Evolutionary conservation across 139 green algal species (phyloP).

Genomic region (Nannochloris sp.): DNA sequence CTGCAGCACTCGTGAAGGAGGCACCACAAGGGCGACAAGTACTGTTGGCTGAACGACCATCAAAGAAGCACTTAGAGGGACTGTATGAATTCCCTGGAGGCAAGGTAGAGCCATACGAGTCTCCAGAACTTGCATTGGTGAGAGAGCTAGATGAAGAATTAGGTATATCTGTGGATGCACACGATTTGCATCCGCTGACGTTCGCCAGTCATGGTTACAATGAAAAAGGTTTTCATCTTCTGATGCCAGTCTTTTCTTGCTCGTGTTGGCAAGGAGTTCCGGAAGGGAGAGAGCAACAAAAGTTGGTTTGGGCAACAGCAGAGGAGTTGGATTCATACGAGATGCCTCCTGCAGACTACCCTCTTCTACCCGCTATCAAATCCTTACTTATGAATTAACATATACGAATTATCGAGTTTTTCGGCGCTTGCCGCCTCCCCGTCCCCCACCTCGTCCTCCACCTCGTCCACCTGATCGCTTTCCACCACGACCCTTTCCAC

Average conservation of each 20-base stretch:
- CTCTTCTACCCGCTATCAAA: slow-evolving; percentile 19
- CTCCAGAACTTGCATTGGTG: slow-evolving; percentile 46
- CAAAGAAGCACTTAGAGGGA: slow-evolving; percentile 56
- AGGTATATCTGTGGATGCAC: slow-evolving; percentile 26
- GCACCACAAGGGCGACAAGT: slow-evolving; percentile 31
- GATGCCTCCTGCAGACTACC: slow-evolving; percentile 25
- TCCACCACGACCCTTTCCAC: slow-evolving; percentile 3
- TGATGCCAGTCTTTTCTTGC: slow-evolving; percentile 27
- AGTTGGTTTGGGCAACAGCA: slow-evolving; percentile 14
- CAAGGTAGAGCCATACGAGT: slow-evolving; percentile 40
- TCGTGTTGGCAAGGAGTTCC: neutral
- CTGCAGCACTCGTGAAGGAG: slow-evolving; percentile 29
- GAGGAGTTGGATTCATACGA: neutral
- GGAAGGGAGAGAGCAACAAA: slow-evolving; percentile 13
- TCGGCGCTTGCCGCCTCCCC: slow-evolving; percentile 12
- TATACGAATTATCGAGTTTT: slow-evolving; percentile 8
- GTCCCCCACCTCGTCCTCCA: slow-evolving; percentile 17
- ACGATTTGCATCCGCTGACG: slow-evolving; percentile 11
- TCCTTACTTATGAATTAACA: slow-evolving; percentile 3
- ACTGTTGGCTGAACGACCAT: slow-evolving; percentile 55
- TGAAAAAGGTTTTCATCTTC: slow-evolving; percentile 20
- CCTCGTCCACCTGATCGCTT: slow-evolving; percentile 13
- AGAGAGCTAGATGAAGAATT: slow-evolving; percentile 65
- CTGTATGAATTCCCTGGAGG: slow-evolving; percentile 27
- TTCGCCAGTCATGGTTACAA: slow-evolving; percentile 29